Evolutionary conservation across 2,329 filamentous ascomycete species (phyloP).

Genomic region (Cordyceps militaris): DNA sequence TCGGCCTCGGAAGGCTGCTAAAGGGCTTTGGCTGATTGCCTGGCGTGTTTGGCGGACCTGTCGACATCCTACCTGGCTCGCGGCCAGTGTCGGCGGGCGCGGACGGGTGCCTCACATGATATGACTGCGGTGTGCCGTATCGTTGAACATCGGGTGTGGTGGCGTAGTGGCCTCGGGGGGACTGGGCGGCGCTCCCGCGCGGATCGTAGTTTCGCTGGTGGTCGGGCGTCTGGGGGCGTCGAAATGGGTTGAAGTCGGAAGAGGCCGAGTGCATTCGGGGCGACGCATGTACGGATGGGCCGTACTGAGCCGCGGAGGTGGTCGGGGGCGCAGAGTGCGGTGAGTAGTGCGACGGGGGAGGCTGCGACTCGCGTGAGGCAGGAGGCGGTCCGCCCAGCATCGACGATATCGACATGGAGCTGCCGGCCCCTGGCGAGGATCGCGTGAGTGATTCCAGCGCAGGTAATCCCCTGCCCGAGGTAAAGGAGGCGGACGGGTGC

Average conservation of each 20-base stretch:
- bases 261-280: constrained; percentile 48
- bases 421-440: constrained; percentile 37
- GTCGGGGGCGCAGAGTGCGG: constrained; percentile 33
- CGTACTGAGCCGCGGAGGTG: constrained; percentile 39
- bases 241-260: constrained; percentile 54
- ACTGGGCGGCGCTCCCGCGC: constrained; percentile 38
- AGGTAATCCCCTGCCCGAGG: constrained; percentile 45
- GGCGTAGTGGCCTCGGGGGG: constrained; percentile 43
- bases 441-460: constrained; percentile 44
- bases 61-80: constrained; percentile 31
- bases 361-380: constrained; percentile 35
- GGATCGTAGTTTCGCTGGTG: constrained; percentile 50
- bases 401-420: constrained; percentile 55
- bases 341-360: constrained; percentile 35
- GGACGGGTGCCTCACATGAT: constrained; percentile 43
- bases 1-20: constrained; percentile 36
- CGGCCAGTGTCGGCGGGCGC: constrained; percentile 38
- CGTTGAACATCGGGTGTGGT: constrained; percentile 53
- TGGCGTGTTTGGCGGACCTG: constrained; percentile 40
- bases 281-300: constrained; percentile 45
- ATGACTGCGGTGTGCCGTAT: constrained; percentile 51
- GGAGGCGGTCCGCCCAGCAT: constrained; percentile 49
- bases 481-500: constrained; percentile 37
- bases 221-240: constrained; percentile 68
- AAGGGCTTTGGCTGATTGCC: constrained; percentile 47